Evolutionary conservation across 495 filamentous ascomycete species (phyloP), one percentile per base, ranked within the genome.

Genomic region (Aspergillus affinis): DNA sequence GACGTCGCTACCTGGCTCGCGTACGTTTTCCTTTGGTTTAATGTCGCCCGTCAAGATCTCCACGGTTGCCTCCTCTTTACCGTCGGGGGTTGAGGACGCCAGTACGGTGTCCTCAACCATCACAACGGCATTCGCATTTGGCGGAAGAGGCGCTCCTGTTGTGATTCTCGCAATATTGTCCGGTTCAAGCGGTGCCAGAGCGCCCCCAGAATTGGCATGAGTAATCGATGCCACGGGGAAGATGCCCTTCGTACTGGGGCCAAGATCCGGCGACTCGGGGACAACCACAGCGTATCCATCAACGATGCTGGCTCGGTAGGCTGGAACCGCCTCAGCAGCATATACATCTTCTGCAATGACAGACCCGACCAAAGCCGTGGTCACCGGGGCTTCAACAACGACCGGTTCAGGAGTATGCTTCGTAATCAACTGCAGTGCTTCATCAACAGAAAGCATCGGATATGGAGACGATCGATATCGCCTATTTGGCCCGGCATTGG

Each of bases 81-180:
- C 89, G 61, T 93, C 91, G 0, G 90, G 86, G 0, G 90, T 95
- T 66, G 81, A 82, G 4, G 81, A 83, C 45, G 79, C 84, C 12
- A 98, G 73, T 2, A 84, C 75, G 0, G 94, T 98, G 66, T 98
- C 94, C 75, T 98, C 94, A 3, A 98, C 94, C 95, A 98, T 98
- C 20, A 97, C 89, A 17, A 98, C 93, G 3, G 92, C 86, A 45
- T 89, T 96, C 13, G 94, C 91, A 5, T 93, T 91, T 0, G 86
- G 84, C 4, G 95, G 94, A 2, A 98, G 77, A 13, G 94, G 93
- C 5, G 95, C 94, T 0, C 94, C 94, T 0, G 94, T 98, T 2
- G 94, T 98, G 61, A 98, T 96, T 29, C 94, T 77, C 9, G 95
- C 86, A 41, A 97, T 87, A 60, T 92, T 83, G 0, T 93, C 93